These are phyloP conservation scores for Blastobotrys serpentis DNA, from an alignment of 1,139 yeast genomes.

Conservation along the genomic window DNA sequence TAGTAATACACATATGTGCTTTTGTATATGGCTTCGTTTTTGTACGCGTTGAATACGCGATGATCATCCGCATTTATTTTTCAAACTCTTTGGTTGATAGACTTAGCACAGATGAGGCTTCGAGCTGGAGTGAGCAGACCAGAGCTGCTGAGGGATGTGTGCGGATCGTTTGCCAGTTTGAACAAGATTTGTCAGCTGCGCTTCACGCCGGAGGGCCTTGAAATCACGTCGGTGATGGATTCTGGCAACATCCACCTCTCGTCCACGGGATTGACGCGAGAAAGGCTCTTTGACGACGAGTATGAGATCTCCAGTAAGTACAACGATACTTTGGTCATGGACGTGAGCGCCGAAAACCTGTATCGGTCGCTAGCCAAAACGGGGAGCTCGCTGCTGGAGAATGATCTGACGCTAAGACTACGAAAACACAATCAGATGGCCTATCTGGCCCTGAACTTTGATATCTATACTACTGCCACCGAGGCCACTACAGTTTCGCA, in stretches of 20 bases:
- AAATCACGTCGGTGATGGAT: conserved; percentile 22
- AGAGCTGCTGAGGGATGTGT: conserved; percentile 26
- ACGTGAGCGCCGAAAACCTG: conserved; percentile 15
- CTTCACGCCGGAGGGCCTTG: conserved; percentile 22
- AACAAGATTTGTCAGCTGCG: conserved; percentile 29
- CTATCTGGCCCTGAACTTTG: conserved; percentile 25
- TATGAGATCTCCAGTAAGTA: conserved; percentile 9
- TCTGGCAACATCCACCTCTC: conserved; percentile 18
- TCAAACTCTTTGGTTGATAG: background rate
- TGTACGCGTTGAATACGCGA: background rate
- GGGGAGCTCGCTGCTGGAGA: conserved; percentile 3
- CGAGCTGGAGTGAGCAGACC: conserved; percentile 21
- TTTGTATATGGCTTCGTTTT: conserved; percentile 8
- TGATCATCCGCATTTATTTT: background rate
- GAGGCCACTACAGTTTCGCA: conserved; percentile 34
- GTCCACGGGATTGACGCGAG: conserved; percentile 16
- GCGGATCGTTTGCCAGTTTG: conserved; percentile 29
- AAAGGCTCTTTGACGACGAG: conserved; percentile 11
- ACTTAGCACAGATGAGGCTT: conserved; percentile 3
- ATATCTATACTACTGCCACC: conserved; percentile 22
- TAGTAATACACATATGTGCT: background rate
- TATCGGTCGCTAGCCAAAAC: conserved; percentile 8
- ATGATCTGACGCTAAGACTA: conserved; percentile 22
- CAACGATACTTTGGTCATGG: conserved; percentile 12
- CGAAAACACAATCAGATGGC: conserved; percentile 29